Percentiles rank a stretch among this genome's conserved stretches.
Conservation (phyloP, 257 asterid genomes). For the Leptodermis oblonga region DNA sequence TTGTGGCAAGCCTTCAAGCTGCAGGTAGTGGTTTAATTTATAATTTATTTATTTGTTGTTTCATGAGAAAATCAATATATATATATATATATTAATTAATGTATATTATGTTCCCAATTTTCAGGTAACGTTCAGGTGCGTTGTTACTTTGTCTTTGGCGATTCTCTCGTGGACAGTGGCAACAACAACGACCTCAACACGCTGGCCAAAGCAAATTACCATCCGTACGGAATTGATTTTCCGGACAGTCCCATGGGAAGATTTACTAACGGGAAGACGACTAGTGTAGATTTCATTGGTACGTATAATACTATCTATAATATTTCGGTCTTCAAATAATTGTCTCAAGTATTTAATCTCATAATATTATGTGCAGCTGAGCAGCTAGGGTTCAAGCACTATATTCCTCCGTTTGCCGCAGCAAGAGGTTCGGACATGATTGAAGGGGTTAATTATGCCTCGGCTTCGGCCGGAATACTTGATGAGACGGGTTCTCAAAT, state of each 20-base stretch:
- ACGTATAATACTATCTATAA: too few relatives aligned
- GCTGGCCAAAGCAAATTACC: constrained; percentile 33
- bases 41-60: too few relatives aligned
- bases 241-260: constrained; percentile 33
- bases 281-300: too few relatives aligned
- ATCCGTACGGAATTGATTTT: constrained; percentile 37
- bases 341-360: too few relatives aligned
- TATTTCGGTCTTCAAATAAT: constrained; percentile 9
- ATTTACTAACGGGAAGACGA: constrained; percentile 34
- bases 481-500: constrained; percentile 36
- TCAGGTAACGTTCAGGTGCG: too few relatives aligned
- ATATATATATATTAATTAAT: too few relatives aligned
- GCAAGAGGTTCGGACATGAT: constrained; percentile 31
- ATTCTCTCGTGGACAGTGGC: constrained; percentile 37
- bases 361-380: constrained; percentile 46
- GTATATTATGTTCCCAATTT: too few relatives aligned
- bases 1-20: too few relatives aligned
- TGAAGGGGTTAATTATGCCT: constrained; percentile 46
- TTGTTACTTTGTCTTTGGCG: constrained; percentile 37
- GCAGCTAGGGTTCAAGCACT: constrained; percentile 38
- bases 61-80: too few relatives aligned
- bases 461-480: constrained; percentile 56
- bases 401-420: constrained; percentile 33
- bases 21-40: too few relatives aligned
- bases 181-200: constrained; percentile 33